These are phyloP conservation scores for Talaromyces wortmannii DNA, from an alignment of 495 filamentous ascomycete genomes.

Conservation along the genomic window DNA sequence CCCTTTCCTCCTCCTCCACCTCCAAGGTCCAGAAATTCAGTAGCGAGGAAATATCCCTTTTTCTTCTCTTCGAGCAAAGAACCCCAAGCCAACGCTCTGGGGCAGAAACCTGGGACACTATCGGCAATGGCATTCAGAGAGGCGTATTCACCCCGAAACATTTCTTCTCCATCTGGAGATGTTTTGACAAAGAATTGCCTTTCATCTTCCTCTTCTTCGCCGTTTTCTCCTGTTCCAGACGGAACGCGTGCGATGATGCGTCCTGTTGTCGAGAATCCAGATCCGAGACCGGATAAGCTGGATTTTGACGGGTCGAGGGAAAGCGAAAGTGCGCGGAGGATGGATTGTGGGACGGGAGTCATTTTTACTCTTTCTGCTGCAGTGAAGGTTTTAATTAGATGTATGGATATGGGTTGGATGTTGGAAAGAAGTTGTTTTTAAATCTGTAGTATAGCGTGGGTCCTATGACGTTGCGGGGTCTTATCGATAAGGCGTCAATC, in stretches of 20 bases:
- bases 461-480: conserved; percentile 13
- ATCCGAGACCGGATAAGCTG: conserved; percentile 51
- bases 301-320: conserved; percentile 32
- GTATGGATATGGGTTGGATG: neutral
- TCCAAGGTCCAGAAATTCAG: conserved; percentile 70
- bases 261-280: conserved; percentile 68
- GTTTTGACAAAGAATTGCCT: conserved; percentile 79
- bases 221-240: conserved; percentile 18
- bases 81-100: conserved; percentile 65
- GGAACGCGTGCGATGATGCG: conserved; percentile 51
- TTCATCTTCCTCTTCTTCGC: conserved; percentile 40
- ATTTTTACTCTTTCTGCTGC: conserved; percentile 15
- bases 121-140: conserved; percentile 75
- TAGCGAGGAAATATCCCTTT: conserved; percentile 62
- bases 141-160: conserved; percentile 82
- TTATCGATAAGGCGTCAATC: conserved; percentile 13
- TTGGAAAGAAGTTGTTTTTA: no score
- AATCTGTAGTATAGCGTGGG: neutral
- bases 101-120: conserved; percentile 67
- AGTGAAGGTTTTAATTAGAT: conserved; percentile 8
- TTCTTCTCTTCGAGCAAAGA: conserved; percentile 25
- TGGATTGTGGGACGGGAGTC: conserved; percentile 46
- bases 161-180: conserved; percentile 50
- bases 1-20: conserved; percentile 21
- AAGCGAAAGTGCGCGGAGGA: conserved; percentile 61